These are phyloP conservation scores for Ilex aquifolium DNA, from an alignment of 257 asterid genomes.

Conservation along the genomic window DNA sequence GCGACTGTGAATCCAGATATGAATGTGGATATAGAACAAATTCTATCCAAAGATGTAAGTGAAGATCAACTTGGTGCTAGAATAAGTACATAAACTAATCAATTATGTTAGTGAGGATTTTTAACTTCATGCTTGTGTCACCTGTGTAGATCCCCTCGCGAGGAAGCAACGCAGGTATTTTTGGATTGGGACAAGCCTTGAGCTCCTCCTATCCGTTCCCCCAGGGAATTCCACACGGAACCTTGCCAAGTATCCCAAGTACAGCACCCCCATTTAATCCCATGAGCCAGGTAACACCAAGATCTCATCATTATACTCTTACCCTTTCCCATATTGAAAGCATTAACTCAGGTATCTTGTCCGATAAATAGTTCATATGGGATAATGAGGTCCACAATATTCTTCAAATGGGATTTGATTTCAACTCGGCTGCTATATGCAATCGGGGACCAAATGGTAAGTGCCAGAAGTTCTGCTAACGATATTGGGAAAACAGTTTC, in stretches of 20 bases:
- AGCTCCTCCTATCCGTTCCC: constrained; percentile 47
- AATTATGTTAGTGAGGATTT: not conserved
- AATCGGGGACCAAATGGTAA: constrained; percentile 64
- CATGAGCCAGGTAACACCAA: constrained; percentile 52
- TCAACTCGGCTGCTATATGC: constrained; percentile 34
- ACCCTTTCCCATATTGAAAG: not conserved
- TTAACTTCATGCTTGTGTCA: constrained; percentile 9
- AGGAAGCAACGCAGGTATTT: constrained; percentile 34
- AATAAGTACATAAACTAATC: too few relatives aligned
- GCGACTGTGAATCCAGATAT: constrained; percentile 84
- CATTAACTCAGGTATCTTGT: not conserved
- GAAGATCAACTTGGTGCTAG: not conserved
- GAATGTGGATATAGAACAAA: constrained; percentile 55
- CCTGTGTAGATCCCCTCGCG: constrained; percentile 51
- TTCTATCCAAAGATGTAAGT: constrained; percentile 74
- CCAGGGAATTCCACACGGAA: constrained; percentile 41
- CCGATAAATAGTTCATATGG: constrained; percentile 46
- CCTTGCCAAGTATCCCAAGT: constrained; percentile 33
- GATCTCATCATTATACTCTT: not conserved
- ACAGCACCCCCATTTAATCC: constrained; percentile 41
- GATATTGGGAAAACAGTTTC: not conserved
- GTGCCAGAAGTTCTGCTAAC: not conserved
- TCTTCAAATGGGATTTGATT: constrained; percentile 68
- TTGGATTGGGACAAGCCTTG: constrained; percentile 44
- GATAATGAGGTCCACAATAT: constrained; percentile 55